Evolutionary conservation across 345 rosid species (phyloP).

Genomic region (Rubroshorea leprosula): DNA sequence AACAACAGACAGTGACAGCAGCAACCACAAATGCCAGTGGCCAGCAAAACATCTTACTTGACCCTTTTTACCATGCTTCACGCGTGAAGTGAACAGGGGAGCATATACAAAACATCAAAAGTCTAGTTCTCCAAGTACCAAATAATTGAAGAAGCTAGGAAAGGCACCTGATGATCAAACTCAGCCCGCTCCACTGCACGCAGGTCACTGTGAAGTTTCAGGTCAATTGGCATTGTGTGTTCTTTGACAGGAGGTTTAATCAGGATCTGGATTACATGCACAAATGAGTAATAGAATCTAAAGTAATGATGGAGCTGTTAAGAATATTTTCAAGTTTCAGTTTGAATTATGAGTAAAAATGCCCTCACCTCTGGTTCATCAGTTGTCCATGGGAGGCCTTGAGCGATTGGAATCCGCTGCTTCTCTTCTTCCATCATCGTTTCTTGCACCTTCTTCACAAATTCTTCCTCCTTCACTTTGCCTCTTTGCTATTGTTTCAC

Average conservation of each 20-base stretch:
- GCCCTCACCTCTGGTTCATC: conserved; percentile 88
- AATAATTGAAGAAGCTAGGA: not conserved
- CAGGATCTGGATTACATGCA: conserved; percentile 38
- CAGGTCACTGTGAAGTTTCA: conserved; percentile 66
- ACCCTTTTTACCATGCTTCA: too few relatives aligned
- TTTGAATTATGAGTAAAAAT: not conserved
- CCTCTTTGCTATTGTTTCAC: conserved; percentile 71
- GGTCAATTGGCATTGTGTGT: conserved; percentile 60
- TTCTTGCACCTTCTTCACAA: conserved; percentile 69
- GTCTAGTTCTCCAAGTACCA: not conserved
- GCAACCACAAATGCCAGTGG: not conserved
- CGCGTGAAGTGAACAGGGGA: too few relatives aligned
- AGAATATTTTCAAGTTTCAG: too few relatives aligned
- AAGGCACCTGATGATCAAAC: conserved; percentile 74
- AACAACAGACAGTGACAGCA: too few relatives aligned
- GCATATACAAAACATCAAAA: not conserved
- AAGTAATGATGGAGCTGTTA: too few relatives aligned
- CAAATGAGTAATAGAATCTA: not conserved
- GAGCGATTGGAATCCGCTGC: conserved; percentile 71
- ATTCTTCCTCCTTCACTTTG: conserved; percentile 75
- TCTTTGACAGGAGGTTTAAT: conserved; percentile 72
- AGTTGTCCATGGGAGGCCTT: conserved; percentile 95
- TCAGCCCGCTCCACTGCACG: conserved; percentile 86
- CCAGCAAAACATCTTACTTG: too few relatives aligned
- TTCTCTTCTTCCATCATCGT: conserved; percentile 60